Conservation (phyloP, 208 protist species). For the Trypanosoma rangeli region DNA sequence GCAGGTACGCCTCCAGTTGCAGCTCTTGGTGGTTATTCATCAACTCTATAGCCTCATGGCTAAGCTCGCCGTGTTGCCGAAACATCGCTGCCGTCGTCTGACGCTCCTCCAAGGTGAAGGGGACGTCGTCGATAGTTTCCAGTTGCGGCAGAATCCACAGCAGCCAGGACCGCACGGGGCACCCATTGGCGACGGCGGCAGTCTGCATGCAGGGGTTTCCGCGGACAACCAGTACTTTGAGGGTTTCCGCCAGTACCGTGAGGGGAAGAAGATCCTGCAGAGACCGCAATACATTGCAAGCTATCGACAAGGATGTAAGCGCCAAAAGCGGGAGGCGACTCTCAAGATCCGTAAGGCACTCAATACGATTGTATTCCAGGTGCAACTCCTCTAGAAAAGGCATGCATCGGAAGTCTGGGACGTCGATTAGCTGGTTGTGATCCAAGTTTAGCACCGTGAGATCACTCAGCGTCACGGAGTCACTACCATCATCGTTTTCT, state of each 20-base stretch:
- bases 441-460: constrained; percentile 63
- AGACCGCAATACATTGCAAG: constrained; percentile 43
- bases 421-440: constrained; percentile 77
- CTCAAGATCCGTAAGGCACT: constrained; percentile 59
- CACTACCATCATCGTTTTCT: neutral
- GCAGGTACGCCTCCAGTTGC: constrained; percentile 65
- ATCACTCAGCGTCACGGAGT: neutral
- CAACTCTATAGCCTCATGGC: constrained; percentile 52
- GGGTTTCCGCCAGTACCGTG: constrained; percentile 56
- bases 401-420: constrained; percentile 75
- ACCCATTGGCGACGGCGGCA: neutral
- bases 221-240: constrained; percentile 49
- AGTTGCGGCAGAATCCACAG: constrained; percentile 72
- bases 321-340: constrained; percentile 54
- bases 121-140: constrained; percentile 43
- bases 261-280: constrained; percentile 49
- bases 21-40: constrained; percentile 59
- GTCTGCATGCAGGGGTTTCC: constrained; percentile 61
- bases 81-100: constrained; percentile 56
- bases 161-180: constrained; percentile 45
- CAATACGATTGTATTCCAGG: constrained; percentile 73
- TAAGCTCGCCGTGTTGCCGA: constrained; percentile 39
- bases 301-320: constrained; percentile 50
- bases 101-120: constrained; percentile 48
- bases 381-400: constrained; percentile 63